Percentiles rank a stretch among this genome's conserved stretches.
These are phyloP conservation scores for Zygoascus flipseniorum DNA, from an alignment of 805 yeast species.

Conservation along the genomic window DNA sequence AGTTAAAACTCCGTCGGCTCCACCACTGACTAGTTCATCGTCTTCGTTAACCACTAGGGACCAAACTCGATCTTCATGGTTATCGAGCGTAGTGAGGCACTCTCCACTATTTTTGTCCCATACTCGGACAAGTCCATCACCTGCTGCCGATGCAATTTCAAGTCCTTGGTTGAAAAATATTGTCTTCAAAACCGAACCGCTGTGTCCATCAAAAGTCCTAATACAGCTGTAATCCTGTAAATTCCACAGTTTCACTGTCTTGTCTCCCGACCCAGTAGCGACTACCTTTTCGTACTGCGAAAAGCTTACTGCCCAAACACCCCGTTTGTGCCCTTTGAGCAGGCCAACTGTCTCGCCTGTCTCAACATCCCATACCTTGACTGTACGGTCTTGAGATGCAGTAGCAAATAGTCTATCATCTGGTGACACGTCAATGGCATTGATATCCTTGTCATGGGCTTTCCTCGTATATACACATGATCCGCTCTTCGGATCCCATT, in stretches of 20 bases:
- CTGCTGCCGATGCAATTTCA: slow-evolving; percentile 69
- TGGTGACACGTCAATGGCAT: slow-evolving; percentile 82
- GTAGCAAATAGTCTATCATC: slow-evolving; percentile 84
- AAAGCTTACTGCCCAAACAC: slow-evolving; percentile 86
- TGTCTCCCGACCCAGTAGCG: slow-evolving; percentile 88
- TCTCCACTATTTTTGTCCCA: slow-evolving; percentile 80
- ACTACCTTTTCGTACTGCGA: slow-evolving; percentile 64
- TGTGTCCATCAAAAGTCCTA: slow-evolving; percentile 87
- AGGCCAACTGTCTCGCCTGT: slow-evolving; percentile 84
- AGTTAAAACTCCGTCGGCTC: slow-evolving; percentile 88
- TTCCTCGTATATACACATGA: slow-evolving; percentile 80
- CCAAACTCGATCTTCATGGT: slow-evolving; percentile 93
- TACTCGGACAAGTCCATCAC: slow-evolving; percentile 87
- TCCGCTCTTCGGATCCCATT: slow-evolving; percentile 51
- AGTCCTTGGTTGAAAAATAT: slow-evolving; percentile 57
- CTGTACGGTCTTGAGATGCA: slow-evolving; percentile 89
- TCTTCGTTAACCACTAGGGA: slow-evolving; percentile 39
- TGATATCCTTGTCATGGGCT: slow-evolving; percentile 96
- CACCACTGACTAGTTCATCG: slow-evolving; percentile 68
- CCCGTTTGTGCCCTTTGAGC: slow-evolving; percentile 85
- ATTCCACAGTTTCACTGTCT: slow-evolving; percentile 84
- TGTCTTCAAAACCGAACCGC: slow-evolving; percentile 83
- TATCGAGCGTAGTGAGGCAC: slow-evolving; percentile 73
- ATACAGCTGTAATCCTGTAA: slow-evolving; percentile 65
- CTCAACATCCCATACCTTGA: slow-evolving; percentile 79